These are phyloP conservation scores for Solanum corneliomulleri DNA, from an alignment of 257 asterid species.

Conservation along the genomic window DNA sequence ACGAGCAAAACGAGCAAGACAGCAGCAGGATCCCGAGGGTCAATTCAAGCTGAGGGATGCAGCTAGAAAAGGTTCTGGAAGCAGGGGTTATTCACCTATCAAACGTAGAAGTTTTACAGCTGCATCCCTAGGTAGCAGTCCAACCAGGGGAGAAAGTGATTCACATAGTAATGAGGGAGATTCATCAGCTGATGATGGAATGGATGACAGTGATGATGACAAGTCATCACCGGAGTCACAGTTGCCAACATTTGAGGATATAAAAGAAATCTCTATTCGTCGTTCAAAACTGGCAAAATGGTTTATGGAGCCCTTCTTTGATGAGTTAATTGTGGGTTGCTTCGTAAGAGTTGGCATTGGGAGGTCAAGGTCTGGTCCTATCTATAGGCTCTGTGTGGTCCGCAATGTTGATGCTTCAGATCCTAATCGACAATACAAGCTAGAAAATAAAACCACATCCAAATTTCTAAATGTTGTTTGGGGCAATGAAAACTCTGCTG, in stretches of 20 bases:
- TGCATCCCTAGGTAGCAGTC: constrained; percentile 58
- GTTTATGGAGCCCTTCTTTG: constrained; percentile 98
- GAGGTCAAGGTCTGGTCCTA: constrained; percentile 65
- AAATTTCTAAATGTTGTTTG: constrained; percentile 81
- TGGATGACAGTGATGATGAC: constrained; percentile 90
- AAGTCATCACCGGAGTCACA: constrained; percentile 57
- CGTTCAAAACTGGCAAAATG: constrained; percentile 89
- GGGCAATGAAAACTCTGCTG: constrained; percentile 93
- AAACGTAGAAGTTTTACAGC: constrained; percentile 67
- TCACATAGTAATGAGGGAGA: constrained; percentile 71
- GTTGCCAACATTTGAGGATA: constrained; percentile 69
- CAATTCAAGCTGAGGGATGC: constrained; percentile 44
- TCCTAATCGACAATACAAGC: constrained; percentile 69
- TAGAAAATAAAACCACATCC: constrained; percentile 79
- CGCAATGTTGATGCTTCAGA: constrained; percentile 76
- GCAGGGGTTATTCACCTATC: constrained; percentile 65
- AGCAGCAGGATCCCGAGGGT: constrained; percentile 37
- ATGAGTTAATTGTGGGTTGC: constrained; percentile 89
- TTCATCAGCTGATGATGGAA: constrained; percentile 75
- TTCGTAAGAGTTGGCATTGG: constrained; percentile 96
- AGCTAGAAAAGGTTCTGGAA: constrained; percentile 51
- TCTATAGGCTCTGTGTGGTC: constrained; percentile 80
- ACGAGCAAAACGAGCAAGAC: constrained; percentile 61
- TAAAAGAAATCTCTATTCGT: constrained; percentile 74
- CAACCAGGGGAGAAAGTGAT: constrained; percentile 65